Percentiles rank a stretch among this genome's conserved stretches.
These are phyloP conservation scores for Pichia sp. DNA, from an alignment of 1,139 yeast species.

Conservation along the genomic window DNA sequence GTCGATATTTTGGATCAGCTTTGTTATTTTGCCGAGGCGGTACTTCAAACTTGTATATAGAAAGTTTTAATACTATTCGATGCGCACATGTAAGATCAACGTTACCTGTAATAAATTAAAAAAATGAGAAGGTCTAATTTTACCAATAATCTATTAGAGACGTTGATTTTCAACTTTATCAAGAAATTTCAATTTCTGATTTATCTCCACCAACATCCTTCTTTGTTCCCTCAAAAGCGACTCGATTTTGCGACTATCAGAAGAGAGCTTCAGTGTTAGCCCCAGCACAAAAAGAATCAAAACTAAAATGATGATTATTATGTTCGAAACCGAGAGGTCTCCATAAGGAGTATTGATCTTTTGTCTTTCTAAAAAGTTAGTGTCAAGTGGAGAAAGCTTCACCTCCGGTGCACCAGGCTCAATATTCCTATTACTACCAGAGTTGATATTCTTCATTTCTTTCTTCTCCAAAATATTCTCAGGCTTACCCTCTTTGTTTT, in stretches of 20 bases:
- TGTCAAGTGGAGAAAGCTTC: neutral
- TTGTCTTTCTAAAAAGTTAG: neutral
- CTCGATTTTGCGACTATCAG: neutral
- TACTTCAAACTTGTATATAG: slow-evolving; percentile 1
- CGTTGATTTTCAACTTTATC: neutral
- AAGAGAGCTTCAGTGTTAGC: neutral
- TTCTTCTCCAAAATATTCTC: neutral
- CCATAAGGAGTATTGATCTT: neutral
- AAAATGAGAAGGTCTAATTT: no score
- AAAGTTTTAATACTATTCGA: slow-evolving; percentile 4
- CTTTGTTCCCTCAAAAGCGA: neutral
- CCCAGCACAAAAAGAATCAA: neutral
- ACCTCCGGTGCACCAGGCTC: neutral
- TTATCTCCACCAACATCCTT: neutral
- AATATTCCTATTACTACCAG: neutral
- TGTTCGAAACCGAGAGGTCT: neutral
- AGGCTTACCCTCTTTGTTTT: neutral
- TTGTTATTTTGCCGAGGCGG: slow-evolving; percentile 2
- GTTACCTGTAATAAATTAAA: no score
- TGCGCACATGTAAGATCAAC: neutral
- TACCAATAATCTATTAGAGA: no score
- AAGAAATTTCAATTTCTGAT: neutral
- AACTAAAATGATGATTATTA: neutral
- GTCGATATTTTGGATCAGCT: neutral
- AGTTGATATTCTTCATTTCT: neutral